Evolutionary conservation across 495 filamentous ascomycete genomes (phyloP).

Genomic region (Amniculicola lignicola): DNA sequence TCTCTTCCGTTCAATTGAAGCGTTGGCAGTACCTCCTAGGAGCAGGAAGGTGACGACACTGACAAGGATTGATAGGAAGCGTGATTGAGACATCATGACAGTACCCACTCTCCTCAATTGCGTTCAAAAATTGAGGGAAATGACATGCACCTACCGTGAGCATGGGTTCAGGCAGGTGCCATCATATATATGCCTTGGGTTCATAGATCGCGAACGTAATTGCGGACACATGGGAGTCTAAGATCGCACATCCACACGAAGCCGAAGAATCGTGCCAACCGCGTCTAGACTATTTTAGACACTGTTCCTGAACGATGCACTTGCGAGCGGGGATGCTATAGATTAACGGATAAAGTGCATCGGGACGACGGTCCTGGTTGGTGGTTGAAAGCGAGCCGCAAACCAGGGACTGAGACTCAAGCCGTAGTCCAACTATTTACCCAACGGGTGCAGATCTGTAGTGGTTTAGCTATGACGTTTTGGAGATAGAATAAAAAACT

Average conservation of each 20-base stretch:
- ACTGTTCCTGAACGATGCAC: slow-evolving; percentile 1
- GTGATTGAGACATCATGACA: not conserved
- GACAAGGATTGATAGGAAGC: not conserved
- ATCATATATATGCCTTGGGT: no score
- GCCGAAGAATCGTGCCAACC: slow-evolving; percentile 4
- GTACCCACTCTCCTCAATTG: not conserved
- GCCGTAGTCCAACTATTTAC: not conserved
- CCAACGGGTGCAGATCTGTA: not conserved
- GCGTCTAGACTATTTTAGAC: not conserved
- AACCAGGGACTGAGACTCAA: not conserved
- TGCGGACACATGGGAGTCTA: slow-evolving; percentile 12
- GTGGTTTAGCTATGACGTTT: slow-evolving; percentile 2
- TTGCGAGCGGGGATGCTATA: slow-evolving; percentile 9
- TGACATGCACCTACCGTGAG: no score
- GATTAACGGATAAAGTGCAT: slow-evolving; percentile 31
- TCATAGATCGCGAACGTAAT: no score
- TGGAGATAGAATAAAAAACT: not conserved
- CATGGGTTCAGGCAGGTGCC: no score
- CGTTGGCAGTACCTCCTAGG: not conserved
- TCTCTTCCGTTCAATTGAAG: not conserved
- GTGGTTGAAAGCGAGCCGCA: slow-evolving; percentile 8
- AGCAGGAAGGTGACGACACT: not conserved
- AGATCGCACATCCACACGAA: slow-evolving; percentile 6
- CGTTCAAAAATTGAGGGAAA: no score
- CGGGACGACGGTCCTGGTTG: slow-evolving; percentile 29